Evolutionary conservation across 2,329 filamentous ascomycete species (phyloP).

Genomic region (Aspergillus carbonarius): DNA sequence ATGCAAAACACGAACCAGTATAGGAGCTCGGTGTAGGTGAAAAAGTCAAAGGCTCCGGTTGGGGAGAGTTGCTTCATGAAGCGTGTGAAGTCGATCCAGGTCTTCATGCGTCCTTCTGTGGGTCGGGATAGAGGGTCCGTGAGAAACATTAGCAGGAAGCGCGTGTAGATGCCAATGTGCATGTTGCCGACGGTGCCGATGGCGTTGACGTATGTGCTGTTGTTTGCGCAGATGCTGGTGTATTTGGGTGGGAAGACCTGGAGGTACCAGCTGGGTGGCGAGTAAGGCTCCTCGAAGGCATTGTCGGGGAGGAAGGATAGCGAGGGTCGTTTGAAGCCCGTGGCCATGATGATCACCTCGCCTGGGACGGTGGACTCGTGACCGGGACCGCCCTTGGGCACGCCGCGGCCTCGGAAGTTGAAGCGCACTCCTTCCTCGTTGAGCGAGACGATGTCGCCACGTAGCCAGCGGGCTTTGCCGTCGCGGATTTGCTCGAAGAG

Average conservation of each 20-base stretch:
- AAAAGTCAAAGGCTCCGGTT: constrained; percentile 80
- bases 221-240: constrained; percentile 73
- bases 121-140: constrained; percentile 75
- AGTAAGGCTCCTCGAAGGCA: constrained; percentile 70
- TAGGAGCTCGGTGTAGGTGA: constrained; percentile 79
- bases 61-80: constrained; percentile 68
- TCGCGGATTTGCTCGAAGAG: constrained; percentile 72
- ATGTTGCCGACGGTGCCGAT: constrained; percentile 83
- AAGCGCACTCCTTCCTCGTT: constrained; percentile 65
- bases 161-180: constrained; percentile 87
- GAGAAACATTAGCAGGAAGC: constrained; percentile 83
- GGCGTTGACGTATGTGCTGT: constrained; percentile 77
- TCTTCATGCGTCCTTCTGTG: constrained; percentile 70
- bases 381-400: constrained; percentile 74
- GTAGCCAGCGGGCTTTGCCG: constrained; percentile 73
- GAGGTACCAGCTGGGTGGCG: constrained; percentile 82
- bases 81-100: constrained; percentile 83
- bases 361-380: constrained; percentile 64
- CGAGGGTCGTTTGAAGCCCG: constrained; percentile 73
- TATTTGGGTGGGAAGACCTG: constrained; percentile 79
- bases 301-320: constrained; percentile 72
- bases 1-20: constrained; percentile 86
- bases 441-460: constrained; percentile 73
- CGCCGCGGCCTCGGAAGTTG: constrained; percentile 69
- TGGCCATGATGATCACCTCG: constrained; percentile 80